Evolutionary conservation across 345 rosid species (phyloP).

Genomic region (Cardamine chenopodiifolia): DNA sequence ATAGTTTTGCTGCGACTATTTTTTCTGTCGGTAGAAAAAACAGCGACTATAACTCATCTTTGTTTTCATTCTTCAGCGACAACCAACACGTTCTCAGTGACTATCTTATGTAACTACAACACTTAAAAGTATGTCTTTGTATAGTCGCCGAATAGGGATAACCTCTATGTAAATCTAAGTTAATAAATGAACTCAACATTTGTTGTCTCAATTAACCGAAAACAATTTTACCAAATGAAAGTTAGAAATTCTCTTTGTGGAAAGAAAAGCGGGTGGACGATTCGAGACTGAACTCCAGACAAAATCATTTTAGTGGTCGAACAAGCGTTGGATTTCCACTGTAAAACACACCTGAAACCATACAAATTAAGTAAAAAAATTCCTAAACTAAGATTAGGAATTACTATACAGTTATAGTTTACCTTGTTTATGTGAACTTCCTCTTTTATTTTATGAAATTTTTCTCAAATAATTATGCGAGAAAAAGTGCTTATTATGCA

Average conservation of each 20-base stretch:
- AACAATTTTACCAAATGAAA: background rate
- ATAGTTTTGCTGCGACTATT: too few species aligned
- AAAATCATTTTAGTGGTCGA: conserved; percentile 56
- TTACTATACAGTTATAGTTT: conserved; percentile 24
- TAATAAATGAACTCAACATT: background rate
- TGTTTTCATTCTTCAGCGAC: too few species aligned
- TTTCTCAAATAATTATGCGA: background rate
- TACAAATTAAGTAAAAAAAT: conserved; percentile 37
- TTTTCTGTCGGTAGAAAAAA: too few species aligned
- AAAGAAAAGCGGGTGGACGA: conserved; percentile 81
- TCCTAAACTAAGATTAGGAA: conserved; percentile 46
- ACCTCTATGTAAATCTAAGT: conserved; percentile 1
- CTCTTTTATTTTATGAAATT: background rate
- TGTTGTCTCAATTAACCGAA: background rate
- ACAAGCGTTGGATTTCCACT: conserved; percentile 89
- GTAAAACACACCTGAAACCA: conserved; percentile 79
- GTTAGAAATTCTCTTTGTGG: conserved; percentile 83
- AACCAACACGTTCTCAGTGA: too few species aligned
- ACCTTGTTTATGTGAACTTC: background rate
- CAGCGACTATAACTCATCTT: too few species aligned
- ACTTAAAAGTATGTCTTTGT: too few species aligned
- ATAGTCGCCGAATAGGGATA: too few species aligned
- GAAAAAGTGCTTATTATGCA: background rate
- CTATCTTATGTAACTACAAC: too few species aligned
- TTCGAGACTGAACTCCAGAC: conserved; percentile 74